Base-by-base conservation (phyloP, 139 green algal species). In the Gonium pectorale region DNA sequence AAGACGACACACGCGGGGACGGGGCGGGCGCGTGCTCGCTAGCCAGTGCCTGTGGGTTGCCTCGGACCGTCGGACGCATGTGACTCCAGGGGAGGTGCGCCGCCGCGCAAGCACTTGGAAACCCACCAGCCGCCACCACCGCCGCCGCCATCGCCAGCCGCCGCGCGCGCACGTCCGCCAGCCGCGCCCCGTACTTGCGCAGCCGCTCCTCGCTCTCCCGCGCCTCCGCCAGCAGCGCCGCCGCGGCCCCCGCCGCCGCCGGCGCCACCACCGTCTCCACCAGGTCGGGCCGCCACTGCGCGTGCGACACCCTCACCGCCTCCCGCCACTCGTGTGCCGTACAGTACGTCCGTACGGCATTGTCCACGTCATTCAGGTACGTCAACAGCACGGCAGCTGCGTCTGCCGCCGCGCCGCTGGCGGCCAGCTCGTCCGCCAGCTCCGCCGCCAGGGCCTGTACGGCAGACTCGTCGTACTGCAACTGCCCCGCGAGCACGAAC, bases 101-200 rank as follows among this genome's bases (percentile, higher is more conserved):
- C n/a, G n/a, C n/a, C n/a, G n/a, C n/a, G n/a, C n/a, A n/a, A n/a
- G n/a, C n/a, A n/a, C 19, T 22, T 63, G 54, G 17, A 63, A 81
- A 60, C 79, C 51, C 87, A 78, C 64, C 89, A n/a, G 87, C 79
- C 62, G 70, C 87, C 66, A 54, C 77, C 21, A 93, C 22, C 35
- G 82, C 83, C 54, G 86, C 91, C 56, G 89, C 86, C 94, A 97
- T 90, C 2, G 91, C 88, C 43, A 77, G 19, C 51, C 90, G 79
- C 74, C 91, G 90, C 17, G 62, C 60, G 0, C 90, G 88, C 8
- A 98, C 90, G 70, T 97, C 92, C 59, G 74, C 87, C 17, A 97
- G 80, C 41, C 96, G 91, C 8, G 89, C 83, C 17, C 78, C 75
- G 86, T 99, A 98, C 90, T 98, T 98, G 41, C 13, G 7, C 3